Conservation (phyloP, 2,329 filamentous ascomycete genomes). For the Cladosporium velox region DNA sequence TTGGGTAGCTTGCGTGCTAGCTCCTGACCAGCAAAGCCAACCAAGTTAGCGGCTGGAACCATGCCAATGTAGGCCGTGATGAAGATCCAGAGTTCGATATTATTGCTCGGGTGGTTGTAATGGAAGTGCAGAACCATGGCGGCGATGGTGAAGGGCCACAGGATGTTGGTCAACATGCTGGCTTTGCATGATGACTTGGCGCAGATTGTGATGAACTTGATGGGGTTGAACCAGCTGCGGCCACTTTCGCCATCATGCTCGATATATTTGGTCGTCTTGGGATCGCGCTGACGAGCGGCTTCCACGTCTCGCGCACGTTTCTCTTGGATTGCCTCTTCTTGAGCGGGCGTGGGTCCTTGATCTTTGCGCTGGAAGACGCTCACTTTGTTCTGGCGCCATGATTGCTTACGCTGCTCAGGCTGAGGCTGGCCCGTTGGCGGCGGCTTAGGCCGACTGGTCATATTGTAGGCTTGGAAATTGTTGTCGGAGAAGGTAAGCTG, state of each 20-base stretch:
- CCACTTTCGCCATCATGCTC: constrained; percentile 52
- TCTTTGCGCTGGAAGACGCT: constrained; percentile 20
- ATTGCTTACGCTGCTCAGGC: neutral
- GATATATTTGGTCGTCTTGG: constrained; percentile 37
- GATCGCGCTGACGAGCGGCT: neutral
- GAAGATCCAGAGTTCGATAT: constrained; percentile 48
- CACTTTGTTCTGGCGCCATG: constrained; percentile 11
- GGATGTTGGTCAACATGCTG: constrained; percentile 50
- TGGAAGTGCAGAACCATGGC: constrained; percentile 53
- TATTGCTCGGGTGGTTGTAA: constrained; percentile 30
- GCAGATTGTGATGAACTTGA: constrained; percentile 47
- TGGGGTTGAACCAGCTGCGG: constrained; percentile 46
- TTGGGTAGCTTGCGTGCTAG: constrained; percentile 73
- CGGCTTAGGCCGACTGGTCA: constrained; percentile 14
- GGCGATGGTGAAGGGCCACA: constrained; percentile 53
- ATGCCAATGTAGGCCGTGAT: constrained; percentile 53
- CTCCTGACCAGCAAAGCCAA: constrained; percentile 67
- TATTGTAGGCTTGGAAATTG: neutral
- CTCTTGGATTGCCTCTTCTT: neutral
- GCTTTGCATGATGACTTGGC: constrained; percentile 49
- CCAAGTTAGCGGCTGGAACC: constrained; percentile 52
- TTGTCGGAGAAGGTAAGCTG: neutral
- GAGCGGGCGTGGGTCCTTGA: neutral
- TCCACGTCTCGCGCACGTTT: constrained; percentile 11
- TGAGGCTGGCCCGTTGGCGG: neutral